phyloP scores from a whole-genome alignment of 305 asterid genomes.

The Rubia occidens region DNA sequence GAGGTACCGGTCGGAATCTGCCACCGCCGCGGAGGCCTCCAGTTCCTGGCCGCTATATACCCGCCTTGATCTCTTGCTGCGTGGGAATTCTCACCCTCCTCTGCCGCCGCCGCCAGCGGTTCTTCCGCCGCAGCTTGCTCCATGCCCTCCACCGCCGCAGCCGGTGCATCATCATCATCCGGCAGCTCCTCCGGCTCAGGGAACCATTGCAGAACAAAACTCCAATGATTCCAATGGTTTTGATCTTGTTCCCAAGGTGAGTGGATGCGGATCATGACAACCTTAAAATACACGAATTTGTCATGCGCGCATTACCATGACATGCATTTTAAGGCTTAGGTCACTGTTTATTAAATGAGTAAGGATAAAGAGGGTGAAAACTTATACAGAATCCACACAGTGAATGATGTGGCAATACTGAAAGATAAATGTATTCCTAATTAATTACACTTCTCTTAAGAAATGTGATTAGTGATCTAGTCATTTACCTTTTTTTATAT shows the following conservation, averaged over 20 bases:
- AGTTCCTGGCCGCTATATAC: conserved; percentile 75
- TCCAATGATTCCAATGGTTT: conserved; percentile 41
- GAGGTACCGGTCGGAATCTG: conserved; percentile 72
- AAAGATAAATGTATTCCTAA: no score
- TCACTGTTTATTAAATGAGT: no score
- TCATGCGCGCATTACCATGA: neutral
- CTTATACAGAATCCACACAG: no score
- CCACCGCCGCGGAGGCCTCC: conserved; percentile 43
- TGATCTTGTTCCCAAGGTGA: conserved; percentile 48
- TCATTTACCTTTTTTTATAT: no score
- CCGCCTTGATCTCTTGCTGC: conserved; percentile 65
- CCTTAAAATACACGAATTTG: neutral
- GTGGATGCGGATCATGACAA: conserved; percentile 10
- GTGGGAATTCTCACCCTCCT: conserved; percentile 37
- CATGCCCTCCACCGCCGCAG: conserved; percentile 17
- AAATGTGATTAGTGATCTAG: no score
- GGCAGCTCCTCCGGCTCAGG: conserved; percentile 20
- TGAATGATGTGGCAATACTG: no score
- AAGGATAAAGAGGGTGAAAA: no score
- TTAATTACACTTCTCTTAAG: no score
- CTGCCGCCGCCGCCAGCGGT: conserved; percentile 6
- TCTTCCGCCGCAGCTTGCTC: neutral
- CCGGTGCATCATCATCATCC: conserved; percentile 12
- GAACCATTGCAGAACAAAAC: conserved; percentile 22
- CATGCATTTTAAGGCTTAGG: neutral